A percentile compares a stretch with the other conserved stretches of the same genome.
Evolutionary conservation across 192 early-diverging fungal species (phyloP).

Genomic region (Diversispora epigaea): DNA sequence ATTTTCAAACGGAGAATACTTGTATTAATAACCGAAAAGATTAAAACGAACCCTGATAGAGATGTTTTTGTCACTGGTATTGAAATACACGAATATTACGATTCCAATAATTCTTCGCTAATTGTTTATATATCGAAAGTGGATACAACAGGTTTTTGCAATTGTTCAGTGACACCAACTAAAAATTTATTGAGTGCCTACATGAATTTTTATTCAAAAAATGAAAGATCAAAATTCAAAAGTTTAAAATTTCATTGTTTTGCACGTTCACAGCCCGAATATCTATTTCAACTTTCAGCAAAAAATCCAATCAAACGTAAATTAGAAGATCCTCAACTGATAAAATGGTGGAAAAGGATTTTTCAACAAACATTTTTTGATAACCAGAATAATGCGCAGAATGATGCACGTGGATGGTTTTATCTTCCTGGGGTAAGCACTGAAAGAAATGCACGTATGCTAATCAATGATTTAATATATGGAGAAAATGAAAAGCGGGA

Average conservation of each 20-base stretch:
- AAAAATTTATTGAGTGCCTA: slow-evolving; percentile 19
- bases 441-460: slow-evolving; percentile 36
- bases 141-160: slow-evolving; percentile 20
- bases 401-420: slow-evolving; percentile 42
- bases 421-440: slow-evolving; percentile 56
- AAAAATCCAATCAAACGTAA: slow-evolving; percentile 63
- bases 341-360: slow-evolving; percentile 75
- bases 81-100: slow-evolving; percentile 26
- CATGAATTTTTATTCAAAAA: slow-evolving; percentile 12
- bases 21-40: slow-evolving; percentile 3
- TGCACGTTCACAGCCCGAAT: slow-evolving; percentile 84
- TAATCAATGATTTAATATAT: slow-evolving; percentile 26
- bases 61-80: slow-evolving; percentile 18
- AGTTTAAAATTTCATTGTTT: slow-evolving; percentile 57
- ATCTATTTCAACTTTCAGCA: slow-evolving; percentile 74
- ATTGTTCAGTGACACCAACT: not conserved
- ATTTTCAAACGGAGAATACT: not conserved
- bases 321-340: slow-evolving; percentile 61
- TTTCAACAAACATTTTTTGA: slow-evolving; percentile 29
- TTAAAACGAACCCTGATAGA: not conserved
- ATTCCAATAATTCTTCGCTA: not conserved
- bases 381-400: not conserved
- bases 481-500: not conserved
- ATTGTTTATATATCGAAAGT: slow-evolving; percentile 32
- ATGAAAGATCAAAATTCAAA: not conserved